Conservation (phyloP, 2,329 filamentous ascomycete genomes). For the Exophiala aquamarina region DNA sequence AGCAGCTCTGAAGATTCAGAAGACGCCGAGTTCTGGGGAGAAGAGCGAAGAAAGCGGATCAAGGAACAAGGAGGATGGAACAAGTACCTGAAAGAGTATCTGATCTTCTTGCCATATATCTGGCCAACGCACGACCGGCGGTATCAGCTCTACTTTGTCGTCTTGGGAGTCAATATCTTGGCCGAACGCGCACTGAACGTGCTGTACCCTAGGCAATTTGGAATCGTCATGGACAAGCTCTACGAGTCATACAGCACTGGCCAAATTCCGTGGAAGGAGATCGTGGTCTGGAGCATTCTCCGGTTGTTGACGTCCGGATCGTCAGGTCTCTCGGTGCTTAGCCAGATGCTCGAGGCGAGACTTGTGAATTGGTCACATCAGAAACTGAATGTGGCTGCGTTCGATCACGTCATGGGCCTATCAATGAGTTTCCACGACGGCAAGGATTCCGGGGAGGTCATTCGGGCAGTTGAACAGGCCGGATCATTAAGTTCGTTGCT, state of each 20-base stretch:
- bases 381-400: background rate
- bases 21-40: background rate
- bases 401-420: slow-evolving; percentile 8
- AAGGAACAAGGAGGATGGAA: too few species aligned
- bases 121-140: background rate
- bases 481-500: slow-evolving; percentile 7
- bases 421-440: slow-evolving; percentile 11
- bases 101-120: slow-evolving; percentile 1
- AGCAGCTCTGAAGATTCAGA: too few species aligned
- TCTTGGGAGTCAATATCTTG: background rate
- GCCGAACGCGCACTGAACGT: slow-evolving; percentile 5
- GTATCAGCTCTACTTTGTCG: background rate
- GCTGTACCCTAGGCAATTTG: slow-evolving; percentile 2
- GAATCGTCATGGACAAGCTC: slow-evolving; percentile 1
- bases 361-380: background rate
- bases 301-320: slow-evolving; percentile 1
- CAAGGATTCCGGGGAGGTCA: slow-evolving; percentile 10
- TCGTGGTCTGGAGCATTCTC: slow-evolving; percentile 2
- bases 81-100: too few species aligned
- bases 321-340: background rate
- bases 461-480: slow-evolving; percentile 8
- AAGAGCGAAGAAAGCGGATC: background rate
- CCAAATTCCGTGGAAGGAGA: background rate
- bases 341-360: slow-evolving; percentile 4
- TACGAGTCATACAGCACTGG: background rate